A percentile compares a stretch with the other conserved stretches of the same genome.
phyloP scores from a whole-genome alignment of 225 moss, liverwort and hornwort genomes.

The Bryum argenteum region DNA sequence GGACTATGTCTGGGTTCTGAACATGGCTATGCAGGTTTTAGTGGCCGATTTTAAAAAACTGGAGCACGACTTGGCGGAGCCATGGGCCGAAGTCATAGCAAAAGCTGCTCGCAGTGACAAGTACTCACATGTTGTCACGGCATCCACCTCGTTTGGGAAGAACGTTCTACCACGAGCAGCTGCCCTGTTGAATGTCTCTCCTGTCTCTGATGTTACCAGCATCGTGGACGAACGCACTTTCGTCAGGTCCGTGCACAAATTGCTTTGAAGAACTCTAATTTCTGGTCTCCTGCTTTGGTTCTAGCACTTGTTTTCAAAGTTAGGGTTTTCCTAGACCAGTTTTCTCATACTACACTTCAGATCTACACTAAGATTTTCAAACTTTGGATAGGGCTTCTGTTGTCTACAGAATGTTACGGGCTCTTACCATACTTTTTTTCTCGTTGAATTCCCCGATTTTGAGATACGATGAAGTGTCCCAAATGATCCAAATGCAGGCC shows the following conservation, averaged over 20 bases:
- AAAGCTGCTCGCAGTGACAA: slow-evolving; percentile 62
- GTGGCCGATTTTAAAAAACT: slow-evolving; percentile 80
- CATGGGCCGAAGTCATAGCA: slow-evolving; percentile 82
- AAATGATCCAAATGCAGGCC: slow-evolving; percentile 59
- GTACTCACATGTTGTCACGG: slow-evolving; percentile 79
- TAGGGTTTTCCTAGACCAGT: no score
- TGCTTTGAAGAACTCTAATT: no score
- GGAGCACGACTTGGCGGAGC: slow-evolving; percentile 83
- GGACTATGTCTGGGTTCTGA: no score
- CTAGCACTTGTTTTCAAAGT: no score
- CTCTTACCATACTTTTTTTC: neutral
- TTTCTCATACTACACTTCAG: neutral
- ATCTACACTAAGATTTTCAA: neutral
- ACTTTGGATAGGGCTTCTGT: neutral
- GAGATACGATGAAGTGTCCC: neutral
- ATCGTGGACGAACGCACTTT: slow-evolving; percentile 82
- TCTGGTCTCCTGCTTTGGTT: no score
- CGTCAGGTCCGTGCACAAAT: slow-evolving; percentile 55
- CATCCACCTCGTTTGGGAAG: slow-evolving; percentile 86
- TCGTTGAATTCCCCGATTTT: neutral
- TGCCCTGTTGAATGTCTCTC: slow-evolving; percentile 73
- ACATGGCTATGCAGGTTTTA: slow-evolving; percentile 58
- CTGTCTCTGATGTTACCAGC: slow-evolving; percentile 80
- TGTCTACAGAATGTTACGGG: neutral
- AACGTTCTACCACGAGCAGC: slow-evolving; percentile 87